Evolutionary conservation across 352 stramenopile species (phyloP), one percentile per base, ranked within the genome.

Genomic region (Pythium graminicola): DNA sequence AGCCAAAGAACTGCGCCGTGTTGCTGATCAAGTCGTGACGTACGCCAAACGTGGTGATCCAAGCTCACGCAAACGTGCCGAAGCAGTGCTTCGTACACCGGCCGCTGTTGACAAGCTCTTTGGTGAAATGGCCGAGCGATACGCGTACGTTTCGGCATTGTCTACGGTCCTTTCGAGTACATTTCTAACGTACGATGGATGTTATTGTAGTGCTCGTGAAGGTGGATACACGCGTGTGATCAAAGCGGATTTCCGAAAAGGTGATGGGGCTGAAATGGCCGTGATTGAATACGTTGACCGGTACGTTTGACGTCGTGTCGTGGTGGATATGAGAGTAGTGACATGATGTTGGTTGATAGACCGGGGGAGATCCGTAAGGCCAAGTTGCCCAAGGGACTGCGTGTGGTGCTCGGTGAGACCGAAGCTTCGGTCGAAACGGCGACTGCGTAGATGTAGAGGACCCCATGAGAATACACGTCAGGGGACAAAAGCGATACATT

Each of bases 261-360:
- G 95, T 46, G 95, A 99, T 64, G 95, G 95, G 51, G 95, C 96
- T 50, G 89, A 97, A 49, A 99, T 99, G 96, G 92, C 93, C 13
- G 65, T 98, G 19, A 98, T 99, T 72, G 96, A 99, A 83, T 99
- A 98, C 77, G 88, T 99, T 19, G 96, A 98, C 64, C 81, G 86
- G 84, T 93, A 65, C 38, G 69, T 44, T 24, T 29, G n/a, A 27
- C 6, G 6, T 1, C 1, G n/a, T 19, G 16, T 10, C 2, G 9
- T 36, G 31, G 31, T 36, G 9, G 9, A 14, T 9, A 36, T 36
- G 31, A 14, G 14, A 9, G 31, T 14, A 14, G 31, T 14, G 31
- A 9, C 14, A 14, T 14, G 31, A 36, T 14, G 31, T 36, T 36
- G 8, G 31, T 14, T 9, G 31, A 4, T 39, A 91, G 83, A 65